Conservation (phyloP, 495 filamentous ascomycete genomes). For the Cladorrhinum samala region DNA sequence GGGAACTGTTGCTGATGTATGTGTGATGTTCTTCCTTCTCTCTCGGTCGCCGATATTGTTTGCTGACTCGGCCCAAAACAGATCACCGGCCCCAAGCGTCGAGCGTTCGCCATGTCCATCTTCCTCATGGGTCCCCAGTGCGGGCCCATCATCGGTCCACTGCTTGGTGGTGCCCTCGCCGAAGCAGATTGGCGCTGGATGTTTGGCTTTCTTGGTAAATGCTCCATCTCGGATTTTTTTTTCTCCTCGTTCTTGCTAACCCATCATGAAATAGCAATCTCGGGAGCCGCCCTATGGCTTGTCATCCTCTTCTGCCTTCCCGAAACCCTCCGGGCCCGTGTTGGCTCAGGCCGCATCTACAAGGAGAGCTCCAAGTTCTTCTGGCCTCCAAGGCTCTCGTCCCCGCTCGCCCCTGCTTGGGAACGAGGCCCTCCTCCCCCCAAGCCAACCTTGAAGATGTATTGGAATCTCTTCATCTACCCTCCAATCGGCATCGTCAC, state of each 20-base stretch:
- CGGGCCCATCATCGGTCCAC: slow-evolving; percentile 10
- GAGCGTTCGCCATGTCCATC: slow-evolving; percentile 13
- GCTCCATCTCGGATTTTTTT: not conserved
- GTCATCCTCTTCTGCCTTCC: not conserved
- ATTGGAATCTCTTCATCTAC: slow-evolving; percentile 10
- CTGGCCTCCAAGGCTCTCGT: slow-evolving; percentile 10
- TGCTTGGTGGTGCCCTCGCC: slow-evolving; percentile 10
- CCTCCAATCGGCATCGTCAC: slow-evolving; percentile 10
- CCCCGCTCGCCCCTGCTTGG: slow-evolving; percentile 4
- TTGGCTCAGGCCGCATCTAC: slow-evolving; percentile 6
- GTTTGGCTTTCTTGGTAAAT: slow-evolving; percentile 13
- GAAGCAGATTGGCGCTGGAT: slow-evolving; percentile 15
- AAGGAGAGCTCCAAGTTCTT: not conserved
- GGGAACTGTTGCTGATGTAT: slow-evolving; percentile 10
- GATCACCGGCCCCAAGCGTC: slow-evolving; percentile 12
- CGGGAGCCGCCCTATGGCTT: slow-evolving; percentile 3
- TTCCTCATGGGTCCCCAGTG: slow-evolving; percentile 12
- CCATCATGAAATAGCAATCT: slow-evolving; percentile 1
- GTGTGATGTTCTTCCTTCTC: not conserved
- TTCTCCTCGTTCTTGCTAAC: not conserved
- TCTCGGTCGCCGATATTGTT: too few species aligned
- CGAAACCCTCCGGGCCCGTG: slow-evolving; percentile 6
- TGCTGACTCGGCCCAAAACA: too few species aligned
- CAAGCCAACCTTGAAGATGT: slow-evolving; percentile 4
- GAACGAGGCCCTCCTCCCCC: slow-evolving; percentile 7